phyloP scores from a whole-genome alignment of 345 rosid genomes.

The Citrus reticulata region DNA sequence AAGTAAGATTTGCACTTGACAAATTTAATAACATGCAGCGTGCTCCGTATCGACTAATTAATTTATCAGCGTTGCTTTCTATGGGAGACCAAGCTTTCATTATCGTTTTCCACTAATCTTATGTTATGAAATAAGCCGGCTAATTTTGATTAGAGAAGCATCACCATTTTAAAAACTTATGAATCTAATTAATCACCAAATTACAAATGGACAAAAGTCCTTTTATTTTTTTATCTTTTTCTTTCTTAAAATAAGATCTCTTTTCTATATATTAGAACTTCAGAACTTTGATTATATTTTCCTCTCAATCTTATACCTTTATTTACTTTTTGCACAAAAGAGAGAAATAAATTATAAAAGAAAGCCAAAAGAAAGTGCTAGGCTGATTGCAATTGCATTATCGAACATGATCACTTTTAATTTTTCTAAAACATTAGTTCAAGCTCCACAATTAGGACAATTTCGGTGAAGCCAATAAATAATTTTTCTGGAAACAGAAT shows the following conservation, averaged over 20 bases:
- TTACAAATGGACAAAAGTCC: neutral
- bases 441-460: neutral
- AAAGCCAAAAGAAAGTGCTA: neutral
- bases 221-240: neutral
- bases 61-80: neutral
- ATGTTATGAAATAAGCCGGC: neutral
- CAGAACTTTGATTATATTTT: neutral
- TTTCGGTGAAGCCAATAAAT: neutral
- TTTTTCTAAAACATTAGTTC: neutral
- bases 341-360: neutral
- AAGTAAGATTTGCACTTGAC: too few relatives aligned
- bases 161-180: neutral
- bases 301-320: neutral
- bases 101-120: neutral
- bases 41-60: neutral
- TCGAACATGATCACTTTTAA: too few relatives aligned
- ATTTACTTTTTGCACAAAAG: neutral
- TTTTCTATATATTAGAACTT: too few relatives aligned
- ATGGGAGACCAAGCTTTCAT: neutral
- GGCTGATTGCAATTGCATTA: too few relatives aligned
- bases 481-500: neutral
- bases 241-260: too few relatives aligned
- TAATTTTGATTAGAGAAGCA: neutral
- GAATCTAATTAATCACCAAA: neutral
- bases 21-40: neutral